Conservation (phyloP, 2,329 filamentous ascomycete species). For the Tolypocladium pustulatum region DNA sequence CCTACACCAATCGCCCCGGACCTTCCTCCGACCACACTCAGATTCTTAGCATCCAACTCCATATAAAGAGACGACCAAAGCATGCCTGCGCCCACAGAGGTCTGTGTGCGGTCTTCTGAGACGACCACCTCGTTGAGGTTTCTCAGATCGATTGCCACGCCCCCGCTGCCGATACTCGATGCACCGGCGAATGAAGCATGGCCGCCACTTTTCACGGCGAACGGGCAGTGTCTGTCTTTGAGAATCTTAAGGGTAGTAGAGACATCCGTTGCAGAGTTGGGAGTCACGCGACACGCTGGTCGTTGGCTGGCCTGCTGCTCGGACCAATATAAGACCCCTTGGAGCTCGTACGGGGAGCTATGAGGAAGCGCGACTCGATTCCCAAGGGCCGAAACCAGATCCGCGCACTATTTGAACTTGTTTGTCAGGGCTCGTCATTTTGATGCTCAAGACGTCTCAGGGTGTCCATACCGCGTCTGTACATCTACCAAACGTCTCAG, state of each 20-base stretch:
- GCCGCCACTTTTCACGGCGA: not conserved
- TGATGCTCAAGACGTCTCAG: not conserved
- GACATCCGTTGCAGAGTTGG: not conserved
- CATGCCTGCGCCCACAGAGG: not conserved
- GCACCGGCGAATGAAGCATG: not conserved
- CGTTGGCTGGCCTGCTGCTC: not conserved
- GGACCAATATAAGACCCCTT: not conserved
- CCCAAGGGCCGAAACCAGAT: not conserved
- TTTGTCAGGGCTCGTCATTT: not conserved
- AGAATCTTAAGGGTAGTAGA: not conserved
- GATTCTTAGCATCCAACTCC: not conserved
- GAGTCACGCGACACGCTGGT: not conserved
- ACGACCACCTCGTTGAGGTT: not conserved
- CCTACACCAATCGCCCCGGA: not conserved
- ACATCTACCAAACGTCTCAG: not conserved
- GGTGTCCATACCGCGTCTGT: not conserved
- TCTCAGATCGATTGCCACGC: not conserved
- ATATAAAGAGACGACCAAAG: not conserved
- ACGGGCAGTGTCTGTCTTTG: not conserved
- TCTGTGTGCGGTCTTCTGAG: not conserved
- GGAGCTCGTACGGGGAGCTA: not conserved
- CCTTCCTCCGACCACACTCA: not conserved
- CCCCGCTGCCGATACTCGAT: not conserved
- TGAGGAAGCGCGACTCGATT: not conserved
- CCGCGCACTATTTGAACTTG: not conserved